These are phyloP conservation scores for Skeletonema costatum DNA, from an alignment of 108 stramenopile genomes.

Conservation along the genomic window DNA sequence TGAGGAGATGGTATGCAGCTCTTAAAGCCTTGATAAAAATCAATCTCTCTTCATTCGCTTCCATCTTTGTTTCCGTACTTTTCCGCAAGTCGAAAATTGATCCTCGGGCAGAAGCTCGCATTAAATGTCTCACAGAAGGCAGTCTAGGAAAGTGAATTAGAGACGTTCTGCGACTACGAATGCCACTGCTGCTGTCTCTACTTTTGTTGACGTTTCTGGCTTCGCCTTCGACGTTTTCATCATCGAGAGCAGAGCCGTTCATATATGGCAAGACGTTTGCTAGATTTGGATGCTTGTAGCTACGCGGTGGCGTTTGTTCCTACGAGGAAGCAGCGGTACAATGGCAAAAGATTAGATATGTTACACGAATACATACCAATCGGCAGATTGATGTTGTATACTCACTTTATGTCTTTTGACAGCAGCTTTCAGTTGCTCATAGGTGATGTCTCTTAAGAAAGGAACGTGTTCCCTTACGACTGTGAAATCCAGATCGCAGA, in stretches of 20 bases:
- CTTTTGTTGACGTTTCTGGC: background rate
- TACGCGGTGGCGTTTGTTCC: background rate
- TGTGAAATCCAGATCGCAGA: constrained; percentile 16
- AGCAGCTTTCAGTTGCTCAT: constrained; percentile 17
- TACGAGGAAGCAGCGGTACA: background rate
- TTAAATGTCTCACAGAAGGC: background rate
- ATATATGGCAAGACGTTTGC: background rate
- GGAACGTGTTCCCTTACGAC: background rate
- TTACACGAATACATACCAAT: background rate
- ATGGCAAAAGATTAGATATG: constrained; percentile 35
- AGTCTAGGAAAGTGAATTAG: background rate
- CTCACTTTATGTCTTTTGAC: constrained; percentile 29
- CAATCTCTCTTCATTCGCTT: constrained; percentile 19
- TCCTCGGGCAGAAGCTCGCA: background rate
- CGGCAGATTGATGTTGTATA: background rate
- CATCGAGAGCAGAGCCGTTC: background rate
- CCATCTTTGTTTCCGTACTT: background rate
- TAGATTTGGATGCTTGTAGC: background rate
- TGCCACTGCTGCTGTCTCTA: background rate
- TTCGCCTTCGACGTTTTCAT: background rate
- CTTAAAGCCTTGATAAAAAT: constrained; percentile 43
- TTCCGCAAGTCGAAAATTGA: background rate
- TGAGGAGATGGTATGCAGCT: constrained; percentile 26
- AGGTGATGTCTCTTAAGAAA: constrained; percentile 11
- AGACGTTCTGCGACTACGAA: background rate